These are phyloP conservation scores for Sugiyamaella boreocaroliniensis DNA, from an alignment of 805 yeast species.

Conservation along the genomic window DNA sequence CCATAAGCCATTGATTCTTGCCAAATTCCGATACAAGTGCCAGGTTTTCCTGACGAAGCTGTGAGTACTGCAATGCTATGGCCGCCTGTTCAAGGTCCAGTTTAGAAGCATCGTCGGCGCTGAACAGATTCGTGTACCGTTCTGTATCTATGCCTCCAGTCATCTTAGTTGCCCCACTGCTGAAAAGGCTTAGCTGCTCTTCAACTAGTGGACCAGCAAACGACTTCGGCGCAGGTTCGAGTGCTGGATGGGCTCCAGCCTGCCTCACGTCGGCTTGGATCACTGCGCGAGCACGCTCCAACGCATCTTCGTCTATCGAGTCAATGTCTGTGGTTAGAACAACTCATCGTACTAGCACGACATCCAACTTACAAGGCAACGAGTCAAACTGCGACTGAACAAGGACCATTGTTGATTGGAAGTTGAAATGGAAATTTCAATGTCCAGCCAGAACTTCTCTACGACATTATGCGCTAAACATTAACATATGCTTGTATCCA, in stretches of 20 bases:
- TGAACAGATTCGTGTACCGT: conserved; percentile 22
- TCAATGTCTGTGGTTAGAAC: conserved; percentile 9
- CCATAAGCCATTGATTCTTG: conserved; percentile 29
- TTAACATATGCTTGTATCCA: too few relatives aligned
- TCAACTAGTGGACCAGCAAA: neutral
- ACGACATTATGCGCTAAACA: too few relatives aligned
- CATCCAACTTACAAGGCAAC: conserved; percentile 13
- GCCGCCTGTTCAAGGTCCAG: conserved; percentile 18
- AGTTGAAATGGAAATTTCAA: neutral
- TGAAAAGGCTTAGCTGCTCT: neutral
- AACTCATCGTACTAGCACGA: neutral
- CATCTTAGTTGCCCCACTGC: conserved; percentile 6
- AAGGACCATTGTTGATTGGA: conserved; percentile 1
- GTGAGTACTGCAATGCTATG: conserved; percentile 24
- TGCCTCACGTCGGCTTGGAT: conserved; percentile 1
- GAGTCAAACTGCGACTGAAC: conserved; percentile 10
- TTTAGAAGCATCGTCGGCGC: conserved; percentile 11
- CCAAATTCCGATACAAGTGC: conserved; percentile 23
- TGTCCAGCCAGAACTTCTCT: too few relatives aligned
- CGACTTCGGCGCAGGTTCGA: neutral
- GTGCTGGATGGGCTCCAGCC: neutral
- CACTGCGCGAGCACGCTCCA: conserved; percentile 4
- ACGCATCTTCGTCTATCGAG: conserved; percentile 1
- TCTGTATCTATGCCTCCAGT: conserved; percentile 23
- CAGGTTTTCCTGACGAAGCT: conserved; percentile 24